Base-by-base conservation (phyloP, 345 rosid species). In the Eucalyptus curtisii region DNA sequence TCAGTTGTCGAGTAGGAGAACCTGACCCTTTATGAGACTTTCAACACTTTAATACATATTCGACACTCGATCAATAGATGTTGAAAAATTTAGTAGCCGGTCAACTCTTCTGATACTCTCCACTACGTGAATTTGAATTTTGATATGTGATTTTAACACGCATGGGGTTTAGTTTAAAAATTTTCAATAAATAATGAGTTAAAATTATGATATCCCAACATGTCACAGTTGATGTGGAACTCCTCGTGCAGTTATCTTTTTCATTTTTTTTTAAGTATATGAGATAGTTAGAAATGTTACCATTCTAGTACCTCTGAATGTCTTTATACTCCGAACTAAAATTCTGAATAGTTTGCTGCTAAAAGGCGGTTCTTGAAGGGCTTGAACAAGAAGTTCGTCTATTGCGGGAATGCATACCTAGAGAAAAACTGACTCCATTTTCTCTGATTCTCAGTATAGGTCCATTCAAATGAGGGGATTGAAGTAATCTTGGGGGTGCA, bases 281-380 rank as follows among this genome's bases (percentile, higher is more conserved):
- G 10, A 8, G 5, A 2, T 0, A 20, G 5, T 52, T 20, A 52
- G 2, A 52, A 52, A 8, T 52, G 10, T 52, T 52, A 3, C 2
- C 0, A 52, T 52, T 1, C 0, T 52, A 8, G 1, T 2, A 52
- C 1, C 0, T 7, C 0, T 52, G 0, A 52, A 1, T 52, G 2
- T 52, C 25, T 52, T 5, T 52, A 52, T 52, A 52, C 5, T 52
- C 1, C 5, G 0, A 52, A 20, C 25, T 52, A 20, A 52, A 52
- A 52, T 52, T 20, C 2, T 52, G 0, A 52, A 52, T 52, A 20
- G 57, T 52, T 52, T 52, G 25, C 2, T 52, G 0, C 4, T 52
- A 52, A 52, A 52, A 1, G 2, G 10, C 4, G 19, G 1, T 1
- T 52, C 24, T 2, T 7, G 5, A 52, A 20, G 10, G 5, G 2